A percentile compares a stretch with the other conserved stretches of the same genome.
These are phyloP conservation scores for Ophiostoma triangulosporum DNA, from an alignment of 2,329 filamentous ascomycete species.

Conservation along the genomic window DNA sequence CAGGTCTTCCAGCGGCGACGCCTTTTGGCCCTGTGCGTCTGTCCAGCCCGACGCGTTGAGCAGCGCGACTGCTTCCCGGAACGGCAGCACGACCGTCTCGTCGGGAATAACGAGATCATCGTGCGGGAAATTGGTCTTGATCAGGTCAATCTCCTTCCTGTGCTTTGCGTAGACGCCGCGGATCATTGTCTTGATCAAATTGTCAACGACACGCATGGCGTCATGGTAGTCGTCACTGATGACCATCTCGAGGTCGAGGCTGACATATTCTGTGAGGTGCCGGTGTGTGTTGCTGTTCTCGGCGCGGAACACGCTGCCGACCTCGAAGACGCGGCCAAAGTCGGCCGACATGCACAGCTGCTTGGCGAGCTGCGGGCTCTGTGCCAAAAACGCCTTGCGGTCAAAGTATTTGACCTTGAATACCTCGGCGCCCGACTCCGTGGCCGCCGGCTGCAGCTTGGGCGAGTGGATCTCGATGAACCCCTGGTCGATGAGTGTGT, in stretches of 20 bases:
- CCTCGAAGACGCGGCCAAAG: constrained; percentile 79
- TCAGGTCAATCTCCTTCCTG: constrained; percentile 55
- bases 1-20: constrained; percentile 65
- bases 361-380: constrained; percentile 84
- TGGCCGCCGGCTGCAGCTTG: constrained; percentile 79
- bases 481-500: constrained; percentile 56
- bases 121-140: constrained; percentile 76
- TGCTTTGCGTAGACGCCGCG: constrained; percentile 32
- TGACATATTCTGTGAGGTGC: constrained; percentile 89
- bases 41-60: constrained; percentile 65
- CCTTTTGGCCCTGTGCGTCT: constrained; percentile 60
- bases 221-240: constrained; percentile 85
- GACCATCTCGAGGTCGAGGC: constrained; percentile 84
- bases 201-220: constrained; percentile 64
- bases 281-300: constrained; percentile 94
- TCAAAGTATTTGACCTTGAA: constrained; percentile 90
- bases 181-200: constrained; percentile 62
- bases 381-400: constrained; percentile 72
- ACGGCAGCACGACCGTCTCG: constrained; percentile 68
- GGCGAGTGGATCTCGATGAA: constrained; percentile 93
- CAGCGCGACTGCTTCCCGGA: constrained; percentile 66
- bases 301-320: constrained; percentile 80
- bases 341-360: constrained; percentile 87
- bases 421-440: constrained; percentile 81
- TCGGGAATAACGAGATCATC: constrained; percentile 80